Base-by-base conservation (phyloP, 495 filamentous ascomycete genomes). In the Sabuloglossum arenarium region DNA sequence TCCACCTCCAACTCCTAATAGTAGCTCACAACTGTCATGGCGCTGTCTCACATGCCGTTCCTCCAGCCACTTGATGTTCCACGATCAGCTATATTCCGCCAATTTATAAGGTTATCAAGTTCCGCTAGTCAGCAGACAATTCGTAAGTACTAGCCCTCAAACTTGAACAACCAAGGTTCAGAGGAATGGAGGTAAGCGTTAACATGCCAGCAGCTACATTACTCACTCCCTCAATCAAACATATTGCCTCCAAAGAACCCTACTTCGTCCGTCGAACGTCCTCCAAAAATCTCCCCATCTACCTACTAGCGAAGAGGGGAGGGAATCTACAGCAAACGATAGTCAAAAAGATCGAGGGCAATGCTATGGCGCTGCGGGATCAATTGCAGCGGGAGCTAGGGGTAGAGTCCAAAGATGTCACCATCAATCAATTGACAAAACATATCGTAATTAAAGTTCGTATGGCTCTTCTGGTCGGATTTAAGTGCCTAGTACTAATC, bases 291-390 rank as follows among this genome's bases (percentile, higher is more conserved):
- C 68, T 88, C 1, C 80, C 87, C 12, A 77, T 97, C n/a, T 98
- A 98, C 67, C 69, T 80, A 3, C 68, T 79, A 54, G 67, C 67
- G 55, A 90, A 89, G 68, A 73, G 79, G 21, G 87, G 86, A 25
- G 87, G 89, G 1, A 93, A 85, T 56, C 70, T 80, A 60, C 78
- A 81, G 62, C 66, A 82, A 61, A 95, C 91, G 4, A 66, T 75
- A 60, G 71, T 98, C 53, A 80, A 85, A 62, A 86, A 84, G 67
- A 76, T 86, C 39, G 79, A 86, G 58, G 91, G 91, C 27, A 77
- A 68, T 56, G 42, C 62, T 42, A 37, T 63, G 29, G 60, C 46
- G 29, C 55, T 73, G 56, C 57, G 64, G 39, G 61, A 67, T 59
- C 68, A 71, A 42, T 39, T 73, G 57, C 57, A 62, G 53, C 25